phyloP scores from a whole-genome alignment of 2,329 filamentous ascomycete species.

The Thielaviopsis ethacetica region DNA sequence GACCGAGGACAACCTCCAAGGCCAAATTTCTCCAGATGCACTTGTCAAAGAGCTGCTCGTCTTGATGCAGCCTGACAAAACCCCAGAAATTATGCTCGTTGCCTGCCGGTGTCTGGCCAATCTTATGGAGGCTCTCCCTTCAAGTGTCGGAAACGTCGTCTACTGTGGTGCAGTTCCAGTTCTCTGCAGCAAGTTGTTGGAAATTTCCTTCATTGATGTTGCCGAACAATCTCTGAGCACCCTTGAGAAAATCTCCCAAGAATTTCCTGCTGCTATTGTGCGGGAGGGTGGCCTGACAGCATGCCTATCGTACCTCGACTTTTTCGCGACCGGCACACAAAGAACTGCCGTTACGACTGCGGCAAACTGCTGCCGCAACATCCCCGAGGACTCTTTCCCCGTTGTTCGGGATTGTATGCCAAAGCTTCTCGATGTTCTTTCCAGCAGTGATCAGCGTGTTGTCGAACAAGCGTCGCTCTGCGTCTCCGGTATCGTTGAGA shows the following conservation, averaged over 20 bases:
- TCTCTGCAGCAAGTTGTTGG: constrained; percentile 82
- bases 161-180: constrained; percentile 95
- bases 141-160: constrained; percentile 86
- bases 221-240: constrained; percentile 95
- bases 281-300: constrained; percentile 88
- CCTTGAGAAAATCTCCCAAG: constrained; percentile 89
- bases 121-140: constrained; percentile 88
- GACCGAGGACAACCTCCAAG: constrained; percentile 89
- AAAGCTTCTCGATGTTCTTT: constrained; percentile 74
- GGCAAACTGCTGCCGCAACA: constrained; percentile 94
- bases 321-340: constrained; percentile 94
- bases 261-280: constrained; percentile 89
- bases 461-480: constrained; percentile 94
- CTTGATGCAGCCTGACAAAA: constrained; percentile 78
- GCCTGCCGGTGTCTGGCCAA: constrained; percentile 93
- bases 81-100: constrained; percentile 91
- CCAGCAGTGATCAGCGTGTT: constrained; percentile 87
- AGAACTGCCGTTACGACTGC: constrained; percentile 92
- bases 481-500: constrained; percentile 90
- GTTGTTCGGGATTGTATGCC: constrained; percentile 95
- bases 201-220: constrained; percentile 93
- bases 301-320: constrained; percentile 91
- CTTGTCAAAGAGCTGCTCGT: constrained; percentile 89
- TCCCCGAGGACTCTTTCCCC: constrained; percentile 81
- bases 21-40: constrained; percentile 83